Evolutionary conservation across 163 green algal genomes (phyloP).

Genomic region (Scenedesmus sp.): DNA sequence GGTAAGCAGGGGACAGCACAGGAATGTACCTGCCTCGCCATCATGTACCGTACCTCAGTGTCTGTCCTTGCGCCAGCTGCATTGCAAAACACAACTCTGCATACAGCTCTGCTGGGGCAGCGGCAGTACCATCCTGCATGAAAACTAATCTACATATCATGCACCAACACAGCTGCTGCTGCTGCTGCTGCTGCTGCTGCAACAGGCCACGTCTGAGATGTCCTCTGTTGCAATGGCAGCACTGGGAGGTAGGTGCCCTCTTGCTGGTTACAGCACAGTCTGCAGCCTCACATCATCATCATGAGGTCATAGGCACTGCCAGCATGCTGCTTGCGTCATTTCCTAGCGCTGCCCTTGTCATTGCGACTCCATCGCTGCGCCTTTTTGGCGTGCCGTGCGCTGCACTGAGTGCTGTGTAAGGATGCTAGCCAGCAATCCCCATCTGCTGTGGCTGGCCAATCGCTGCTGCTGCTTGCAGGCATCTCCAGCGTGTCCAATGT

Average conservation of each 20-base stretch:
- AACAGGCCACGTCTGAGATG: slow-evolving; percentile 51
- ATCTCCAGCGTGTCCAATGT: slow-evolving; percentile 60
- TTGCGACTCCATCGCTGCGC: too few species aligned
- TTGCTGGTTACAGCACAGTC: neutral
- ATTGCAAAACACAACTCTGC: too few species aligned
- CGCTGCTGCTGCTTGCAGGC: slow-evolving; percentile 13
- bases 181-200: slow-evolving; percentile 1
- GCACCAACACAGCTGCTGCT: neutral
- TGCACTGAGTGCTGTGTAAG: too few species aligned
- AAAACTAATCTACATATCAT: neutral
- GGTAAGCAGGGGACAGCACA: neutral
- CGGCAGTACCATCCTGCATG: neutral
- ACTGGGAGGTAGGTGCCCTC: slow-evolving; percentile 53
- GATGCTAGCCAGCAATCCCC: too few species aligned
- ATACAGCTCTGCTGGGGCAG: too few species aligned
- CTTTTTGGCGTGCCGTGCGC: too few species aligned
- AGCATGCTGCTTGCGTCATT: neutral
- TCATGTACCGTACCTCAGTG: too few species aligned
- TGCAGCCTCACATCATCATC: neutral
- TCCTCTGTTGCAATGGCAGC: slow-evolving; percentile 57
- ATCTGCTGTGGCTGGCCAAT: neutral
- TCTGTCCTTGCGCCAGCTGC: too few species aligned
- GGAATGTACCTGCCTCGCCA: too few species aligned
- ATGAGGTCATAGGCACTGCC: neutral
- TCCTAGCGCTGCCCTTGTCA: too few species aligned